Conservation (phyloP, 1,284 basidiomycete genomes). For the Porogramme epimiltina region DNA sequence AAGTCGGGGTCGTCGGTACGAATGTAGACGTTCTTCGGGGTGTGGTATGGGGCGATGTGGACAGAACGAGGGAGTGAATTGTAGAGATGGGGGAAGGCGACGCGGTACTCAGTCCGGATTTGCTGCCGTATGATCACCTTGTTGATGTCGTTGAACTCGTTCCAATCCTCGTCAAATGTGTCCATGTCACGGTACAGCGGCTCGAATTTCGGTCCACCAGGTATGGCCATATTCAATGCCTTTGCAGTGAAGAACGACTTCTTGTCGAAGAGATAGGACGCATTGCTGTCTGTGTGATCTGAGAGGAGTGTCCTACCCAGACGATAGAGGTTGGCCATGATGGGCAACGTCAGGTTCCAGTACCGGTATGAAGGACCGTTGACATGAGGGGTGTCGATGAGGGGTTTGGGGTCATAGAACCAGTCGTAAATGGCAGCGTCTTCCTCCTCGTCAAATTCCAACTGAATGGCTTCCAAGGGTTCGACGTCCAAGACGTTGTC, state of each 20-base stretch:
- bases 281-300: constrained; percentile 89
- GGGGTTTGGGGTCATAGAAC: constrained; percentile 98
- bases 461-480: constrained; percentile 96
- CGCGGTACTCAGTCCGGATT: constrained; percentile 98
- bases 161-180: constrained; percentile 98
- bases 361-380: constrained; percentile 94
- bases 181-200: constrained; percentile 95
- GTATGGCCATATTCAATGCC: constrained; percentile 97
- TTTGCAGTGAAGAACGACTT: constrained; percentile 99
- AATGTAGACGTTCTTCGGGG: constrained; percentile 97
- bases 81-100: constrained; percentile 99
- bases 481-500: constrained; percentile 99
- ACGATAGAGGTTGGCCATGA: constrained; percentile 97
- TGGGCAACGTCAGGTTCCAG: constrained; percentile 90
- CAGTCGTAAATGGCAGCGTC: constrained; percentile 95
- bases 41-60: constrained; percentile 90
- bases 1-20: constrained; percentile 98
- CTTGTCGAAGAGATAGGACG: constrained; percentile 95
- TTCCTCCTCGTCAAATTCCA: constrained; percentile 94
- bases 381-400: constrained; percentile 85
- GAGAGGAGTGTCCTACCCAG: constrained; percentile 92
- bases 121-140: constrained; percentile 99
- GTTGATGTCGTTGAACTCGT: constrained; percentile 99
- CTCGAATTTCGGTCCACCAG: constrained; percentile 98
- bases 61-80: constrained; percentile 98